Evolutionary conservation across 2,329 filamentous ascomycete species (phyloP).

Genomic region (Talaromyces sp.): DNA sequence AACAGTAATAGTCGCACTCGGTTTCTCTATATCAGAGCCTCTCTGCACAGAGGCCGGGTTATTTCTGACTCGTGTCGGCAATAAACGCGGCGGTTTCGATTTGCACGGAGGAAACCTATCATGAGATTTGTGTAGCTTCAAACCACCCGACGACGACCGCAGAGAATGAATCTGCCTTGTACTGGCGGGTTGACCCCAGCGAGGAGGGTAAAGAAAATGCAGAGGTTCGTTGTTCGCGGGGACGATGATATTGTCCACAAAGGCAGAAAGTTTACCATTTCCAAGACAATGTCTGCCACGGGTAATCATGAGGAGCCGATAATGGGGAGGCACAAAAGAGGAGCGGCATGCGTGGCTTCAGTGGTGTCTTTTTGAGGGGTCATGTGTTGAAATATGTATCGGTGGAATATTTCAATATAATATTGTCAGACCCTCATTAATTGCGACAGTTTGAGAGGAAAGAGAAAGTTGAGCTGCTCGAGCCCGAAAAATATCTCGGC

Average conservation of each 20-base stretch:
- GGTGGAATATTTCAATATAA: background rate
- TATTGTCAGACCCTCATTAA: background rate
- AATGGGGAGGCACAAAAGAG: background rate
- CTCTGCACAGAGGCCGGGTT: background rate
- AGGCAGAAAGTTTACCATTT: constrained; percentile 31
- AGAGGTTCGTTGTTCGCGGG: constrained; percentile 36
- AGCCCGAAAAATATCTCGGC: background rate
- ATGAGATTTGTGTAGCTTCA: background rate
- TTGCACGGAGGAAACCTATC: background rate
- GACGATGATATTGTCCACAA: constrained; percentile 31
- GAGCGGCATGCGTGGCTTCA: constrained; percentile 1
- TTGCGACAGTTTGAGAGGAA: background rate
- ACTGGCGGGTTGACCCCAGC: constrained; percentile 20
- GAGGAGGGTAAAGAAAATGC: constrained; percentile 42
- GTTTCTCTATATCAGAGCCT: background rate
- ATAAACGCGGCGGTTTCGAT: background rate
- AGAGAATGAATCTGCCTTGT: background rate
- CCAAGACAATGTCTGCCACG: constrained; percentile 36
- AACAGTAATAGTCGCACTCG: background rate
- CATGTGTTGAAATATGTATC: background rate
- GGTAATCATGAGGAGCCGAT: constrained; percentile 35
- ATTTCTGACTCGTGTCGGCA: background rate
- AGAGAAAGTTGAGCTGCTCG: background rate
- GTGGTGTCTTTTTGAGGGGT: background rate
- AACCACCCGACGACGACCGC: constrained; percentile 2